Evolutionary conservation across 83 land plant species (phyloP).

Genomic region (Picea mariana): DNA sequence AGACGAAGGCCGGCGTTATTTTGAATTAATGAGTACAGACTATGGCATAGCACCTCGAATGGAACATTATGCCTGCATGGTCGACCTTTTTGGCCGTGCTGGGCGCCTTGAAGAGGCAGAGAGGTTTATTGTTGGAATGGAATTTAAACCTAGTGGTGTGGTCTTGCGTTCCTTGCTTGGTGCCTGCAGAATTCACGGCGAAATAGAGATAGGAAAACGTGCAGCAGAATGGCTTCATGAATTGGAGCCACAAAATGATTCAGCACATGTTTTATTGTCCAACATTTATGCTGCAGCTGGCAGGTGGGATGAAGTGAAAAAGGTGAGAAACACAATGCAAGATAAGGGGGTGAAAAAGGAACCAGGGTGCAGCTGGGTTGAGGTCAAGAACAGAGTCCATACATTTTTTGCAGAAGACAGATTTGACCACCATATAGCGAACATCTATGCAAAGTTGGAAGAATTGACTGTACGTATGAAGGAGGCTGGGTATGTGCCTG

Average conservation of each 20-base stretch:
- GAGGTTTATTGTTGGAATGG: conserved; percentile 33
- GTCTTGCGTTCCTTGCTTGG: conserved; percentile 53
- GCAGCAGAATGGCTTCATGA: conserved; percentile 60
- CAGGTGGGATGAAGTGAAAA: conserved; percentile 43
- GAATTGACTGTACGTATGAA: neutral
- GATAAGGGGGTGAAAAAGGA: conserved; percentile 17
- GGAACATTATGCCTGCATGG: conserved; percentile 67
- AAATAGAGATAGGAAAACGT: conserved; percentile 28
- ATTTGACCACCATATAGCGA: neutral
- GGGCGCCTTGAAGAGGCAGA: conserved; percentile 58
- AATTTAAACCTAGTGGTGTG: conserved; percentile 42
- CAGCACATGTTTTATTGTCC: conserved; percentile 45
- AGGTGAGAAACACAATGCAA: conserved; percentile 31
- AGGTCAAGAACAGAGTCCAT: too few species aligned
- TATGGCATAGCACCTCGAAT: conserved; percentile 45
- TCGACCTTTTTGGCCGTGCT: conserved; percentile 63
- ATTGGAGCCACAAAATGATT: conserved; percentile 54
- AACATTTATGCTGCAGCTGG: conserved; percentile 34
- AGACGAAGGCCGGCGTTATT: conserved; percentile 41
- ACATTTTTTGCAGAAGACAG: conserved; percentile 6
- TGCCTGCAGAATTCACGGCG: conserved; percentile 60
- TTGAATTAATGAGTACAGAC: conserved; percentile 28
- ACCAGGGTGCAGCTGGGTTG: conserved; percentile 41
- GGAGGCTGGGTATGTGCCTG: conserved; percentile 1
- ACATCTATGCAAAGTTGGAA: neutral